These are phyloP conservation scores for Setomelanomma holmii DNA, from an alignment of 2,329 filamentous ascomycete species.

Conservation along the genomic window DNA sequence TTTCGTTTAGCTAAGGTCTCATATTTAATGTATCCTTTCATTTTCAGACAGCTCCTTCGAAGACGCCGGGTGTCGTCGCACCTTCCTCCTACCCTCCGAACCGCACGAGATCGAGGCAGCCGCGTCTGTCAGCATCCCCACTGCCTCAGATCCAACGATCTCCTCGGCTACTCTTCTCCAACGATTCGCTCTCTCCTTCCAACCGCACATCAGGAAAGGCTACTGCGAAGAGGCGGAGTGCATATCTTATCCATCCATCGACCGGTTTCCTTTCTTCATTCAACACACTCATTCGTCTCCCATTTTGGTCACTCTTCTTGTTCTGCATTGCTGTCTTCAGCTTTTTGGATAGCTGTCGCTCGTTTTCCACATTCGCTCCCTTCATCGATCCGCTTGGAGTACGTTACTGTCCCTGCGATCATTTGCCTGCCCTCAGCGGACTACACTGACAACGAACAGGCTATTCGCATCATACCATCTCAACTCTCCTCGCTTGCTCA, in stretches of 20 bases:
- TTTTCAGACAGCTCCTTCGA: too few relatives aligned
- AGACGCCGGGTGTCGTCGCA: neutral
- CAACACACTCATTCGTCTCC: constrained; percentile 49
- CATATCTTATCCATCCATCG: too few relatives aligned
- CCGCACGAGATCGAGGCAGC: neutral
- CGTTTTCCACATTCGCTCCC: constrained; percentile 35
- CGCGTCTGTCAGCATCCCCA: constrained; percentile 6
- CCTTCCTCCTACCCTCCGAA: neutral
- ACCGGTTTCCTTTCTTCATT: constrained; percentile 16
- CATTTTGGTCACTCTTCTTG: constrained; percentile 46
- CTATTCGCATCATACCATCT: constrained; percentile 50
- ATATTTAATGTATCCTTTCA: too few relatives aligned
- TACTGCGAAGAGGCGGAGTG: too few relatives aligned
- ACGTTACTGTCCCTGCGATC: constrained; percentile 12
- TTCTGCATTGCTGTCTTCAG: constrained; percentile 47
- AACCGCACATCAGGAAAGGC: constrained; percentile 22
- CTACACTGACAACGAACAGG: constrained; percentile 20
- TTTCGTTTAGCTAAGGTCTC: too few relatives aligned
- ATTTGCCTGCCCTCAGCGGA: neutral
- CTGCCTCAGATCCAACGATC: constrained; percentile 15
- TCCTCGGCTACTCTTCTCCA: constrained; percentile 17
- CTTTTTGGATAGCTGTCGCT: constrained; percentile 50
- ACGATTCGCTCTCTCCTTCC: constrained; percentile 20
- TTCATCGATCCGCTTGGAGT: constrained; percentile 41
- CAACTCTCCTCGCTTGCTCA: constrained; percentile 31